A percentile compares a stretch with the other conserved stretches of the same genome.
Evolutionary conservation across 805 yeast species (phyloP).

Genomic region (Kregervanrija pseudodelftensis): DNA sequence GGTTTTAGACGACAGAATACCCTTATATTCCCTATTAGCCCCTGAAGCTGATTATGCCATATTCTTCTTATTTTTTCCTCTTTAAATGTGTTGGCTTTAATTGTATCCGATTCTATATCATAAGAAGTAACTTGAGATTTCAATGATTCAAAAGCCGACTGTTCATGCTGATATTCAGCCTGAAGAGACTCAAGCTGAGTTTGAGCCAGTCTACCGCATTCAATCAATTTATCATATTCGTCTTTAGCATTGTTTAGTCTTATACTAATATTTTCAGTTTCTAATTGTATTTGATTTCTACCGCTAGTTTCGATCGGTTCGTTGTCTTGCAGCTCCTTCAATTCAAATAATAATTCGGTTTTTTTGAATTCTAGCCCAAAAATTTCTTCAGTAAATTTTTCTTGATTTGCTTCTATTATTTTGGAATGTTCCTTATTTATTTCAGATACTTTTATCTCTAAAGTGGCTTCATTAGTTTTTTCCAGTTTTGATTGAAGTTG

Average conservation of each 20-base stretch:
- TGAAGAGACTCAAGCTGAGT: too few species aligned
- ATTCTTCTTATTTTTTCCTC: constrained; percentile 39
- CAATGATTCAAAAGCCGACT: too few species aligned
- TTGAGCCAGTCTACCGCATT: too few species aligned
- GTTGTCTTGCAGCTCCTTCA: neutral
- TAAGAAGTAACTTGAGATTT: too few species aligned
- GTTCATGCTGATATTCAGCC: too few species aligned
- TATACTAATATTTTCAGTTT: too few species aligned
- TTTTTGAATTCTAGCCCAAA: constrained; percentile 2
- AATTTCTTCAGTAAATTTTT: too few species aligned
- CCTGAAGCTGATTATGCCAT: constrained; percentile 72
- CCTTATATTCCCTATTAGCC: constrained; percentile 83
- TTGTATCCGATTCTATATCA: too few species aligned
- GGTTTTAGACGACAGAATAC: constrained; percentile 88
- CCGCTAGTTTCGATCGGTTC: neutral
- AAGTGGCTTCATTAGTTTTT: constrained; percentile 21
- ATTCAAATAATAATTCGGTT: neutral
- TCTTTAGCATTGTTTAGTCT: neutral
- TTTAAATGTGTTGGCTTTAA: constrained; percentile 2
- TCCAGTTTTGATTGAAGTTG: constrained; percentile 18
- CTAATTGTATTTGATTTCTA: too few species aligned
- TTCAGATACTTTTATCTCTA: constrained; percentile 21
- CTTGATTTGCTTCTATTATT: too few species aligned
- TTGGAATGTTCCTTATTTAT: constrained; percentile 9
- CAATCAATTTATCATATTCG: neutral